Evolutionary conservation across 257 asterid genomes (phyloP).

Genomic region (Nicotiana attenuata): DNA sequence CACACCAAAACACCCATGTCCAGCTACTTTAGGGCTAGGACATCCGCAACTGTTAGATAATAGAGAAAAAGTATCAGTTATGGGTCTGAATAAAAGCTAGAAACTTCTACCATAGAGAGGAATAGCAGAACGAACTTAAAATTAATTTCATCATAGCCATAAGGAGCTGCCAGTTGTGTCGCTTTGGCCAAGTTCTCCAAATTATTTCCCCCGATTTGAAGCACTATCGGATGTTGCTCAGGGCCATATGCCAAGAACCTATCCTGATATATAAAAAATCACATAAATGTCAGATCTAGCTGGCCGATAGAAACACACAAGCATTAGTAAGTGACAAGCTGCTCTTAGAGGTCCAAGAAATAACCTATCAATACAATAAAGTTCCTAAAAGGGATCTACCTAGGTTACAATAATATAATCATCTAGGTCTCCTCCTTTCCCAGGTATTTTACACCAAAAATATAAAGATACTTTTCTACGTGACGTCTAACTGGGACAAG

Average conservation of each 20-base stretch:
- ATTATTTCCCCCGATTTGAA: constrained; percentile 93
- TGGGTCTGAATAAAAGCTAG: constrained; percentile 10
- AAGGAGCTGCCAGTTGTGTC: constrained; percentile 69
- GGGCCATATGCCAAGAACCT: constrained; percentile 77
- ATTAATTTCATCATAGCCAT: constrained; percentile 94
- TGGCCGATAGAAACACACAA: neutral
- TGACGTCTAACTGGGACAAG: neutral
- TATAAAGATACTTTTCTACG: neutral
- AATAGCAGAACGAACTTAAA: constrained; percentile 57
- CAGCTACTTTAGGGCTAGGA: constrained; percentile 94
- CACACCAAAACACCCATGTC: constrained; percentile 95
- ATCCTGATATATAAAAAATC: constrained; percentile 53
- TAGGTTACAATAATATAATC: neutral
- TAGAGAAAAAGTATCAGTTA: constrained; percentile 19
- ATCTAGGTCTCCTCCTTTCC: neutral
- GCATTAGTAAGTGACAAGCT: neutral
- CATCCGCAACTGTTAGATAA: constrained; percentile 80
- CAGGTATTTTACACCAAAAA: neutral
- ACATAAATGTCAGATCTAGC: constrained; percentile 16
- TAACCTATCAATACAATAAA: neutral
- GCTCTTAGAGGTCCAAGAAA: neutral
- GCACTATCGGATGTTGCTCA: constrained; percentile 94
- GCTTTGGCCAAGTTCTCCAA: constrained; percentile 86
- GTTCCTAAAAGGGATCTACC: neutral
- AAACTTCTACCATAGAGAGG: neutral